Percentiles rank a stretch among this genome's conserved stretches.
Evolutionary conservation across 345 rosid genomes (phyloP).

Genomic region (Gossypium anomalum): DNA sequence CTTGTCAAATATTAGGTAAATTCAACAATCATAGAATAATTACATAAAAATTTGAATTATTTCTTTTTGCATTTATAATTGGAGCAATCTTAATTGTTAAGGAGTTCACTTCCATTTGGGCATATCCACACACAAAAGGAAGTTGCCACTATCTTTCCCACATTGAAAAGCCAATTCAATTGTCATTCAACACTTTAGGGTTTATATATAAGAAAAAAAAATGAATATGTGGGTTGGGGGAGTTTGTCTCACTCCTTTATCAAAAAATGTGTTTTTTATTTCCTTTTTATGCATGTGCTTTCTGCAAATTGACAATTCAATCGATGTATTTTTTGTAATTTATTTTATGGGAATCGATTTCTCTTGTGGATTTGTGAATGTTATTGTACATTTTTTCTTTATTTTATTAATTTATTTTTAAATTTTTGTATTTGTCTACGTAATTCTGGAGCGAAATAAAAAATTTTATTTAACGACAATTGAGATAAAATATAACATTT

Average conservation of each 20-base stretch:
- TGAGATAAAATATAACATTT: too few species aligned
- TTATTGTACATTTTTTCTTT: too few species aligned
- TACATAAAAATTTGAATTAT: background rate
- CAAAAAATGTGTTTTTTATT: background rate
- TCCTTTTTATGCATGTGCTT: background rate
- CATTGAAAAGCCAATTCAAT: constrained; percentile 8
- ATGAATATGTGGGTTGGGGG: background rate
- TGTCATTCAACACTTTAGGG: background rate
- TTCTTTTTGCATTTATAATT: background rate
- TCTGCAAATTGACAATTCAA: background rate
- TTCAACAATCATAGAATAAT: background rate
- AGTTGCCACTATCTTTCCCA: constrained; percentile 20
- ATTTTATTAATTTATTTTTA: too few species aligned
- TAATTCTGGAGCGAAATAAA: too few species aligned
- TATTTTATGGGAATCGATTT: too few species aligned
- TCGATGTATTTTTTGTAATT: background rate
- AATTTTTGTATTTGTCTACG: too few species aligned
- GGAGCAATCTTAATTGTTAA: constrained; percentile 19
- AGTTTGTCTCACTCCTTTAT: background rate
- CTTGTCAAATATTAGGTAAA: constrained; percentile 18
- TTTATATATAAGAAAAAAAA: background rate
- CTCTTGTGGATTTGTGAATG: too few species aligned
- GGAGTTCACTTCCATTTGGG: background rate
- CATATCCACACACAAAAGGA: background rate
- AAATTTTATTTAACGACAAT: too few species aligned